Evolutionary conservation across 2,329 filamentous ascomycete species (phyloP).

Genomic region (Onygenales sp.): DNA sequence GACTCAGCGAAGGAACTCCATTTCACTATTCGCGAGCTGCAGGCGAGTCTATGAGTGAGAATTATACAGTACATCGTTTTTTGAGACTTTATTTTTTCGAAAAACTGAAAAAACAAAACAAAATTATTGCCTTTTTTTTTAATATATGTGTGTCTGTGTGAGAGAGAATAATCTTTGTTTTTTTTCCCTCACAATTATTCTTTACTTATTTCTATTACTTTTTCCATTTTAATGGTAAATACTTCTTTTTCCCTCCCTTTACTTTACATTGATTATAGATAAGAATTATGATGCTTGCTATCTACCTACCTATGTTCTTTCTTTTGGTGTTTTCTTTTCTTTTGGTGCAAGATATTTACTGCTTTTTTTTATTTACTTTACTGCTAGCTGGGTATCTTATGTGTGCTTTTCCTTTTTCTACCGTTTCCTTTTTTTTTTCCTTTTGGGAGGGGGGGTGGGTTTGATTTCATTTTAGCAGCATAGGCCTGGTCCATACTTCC

Average conservation of each 20-base stretch:
- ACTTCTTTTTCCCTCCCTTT: not conserved
- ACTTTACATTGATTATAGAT: not conserved
- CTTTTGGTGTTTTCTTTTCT: constrained; percentile 9
- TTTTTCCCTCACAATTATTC: not conserved
- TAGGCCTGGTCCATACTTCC: too few species aligned
- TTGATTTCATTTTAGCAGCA: not conserved
- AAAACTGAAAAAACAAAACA: too few species aligned
- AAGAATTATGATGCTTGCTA: not conserved
- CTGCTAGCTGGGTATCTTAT: not conserved
- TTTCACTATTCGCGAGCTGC: constrained; percentile 32
- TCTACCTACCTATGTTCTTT: not conserved
- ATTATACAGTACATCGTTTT: not conserved
- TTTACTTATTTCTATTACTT: not conserved
- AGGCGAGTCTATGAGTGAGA: constrained; percentile 25
- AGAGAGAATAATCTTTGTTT: not conserved
- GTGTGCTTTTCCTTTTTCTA: not conserved
- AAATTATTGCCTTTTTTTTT: not conserved
- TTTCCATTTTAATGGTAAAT: not conserved
- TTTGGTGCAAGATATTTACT: not conserved
- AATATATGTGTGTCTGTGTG: too few species aligned
- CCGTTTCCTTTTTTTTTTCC: not conserved
- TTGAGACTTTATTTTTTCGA: not conserved
- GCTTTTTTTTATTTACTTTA: not conserved
- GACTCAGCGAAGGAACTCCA: constrained; percentile 39
- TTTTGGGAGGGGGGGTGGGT: not conserved